phyloP scores from a whole-genome alignment of 192 early-diverging fungal species.

The Phlyctochytrium bullatum region DNA sequence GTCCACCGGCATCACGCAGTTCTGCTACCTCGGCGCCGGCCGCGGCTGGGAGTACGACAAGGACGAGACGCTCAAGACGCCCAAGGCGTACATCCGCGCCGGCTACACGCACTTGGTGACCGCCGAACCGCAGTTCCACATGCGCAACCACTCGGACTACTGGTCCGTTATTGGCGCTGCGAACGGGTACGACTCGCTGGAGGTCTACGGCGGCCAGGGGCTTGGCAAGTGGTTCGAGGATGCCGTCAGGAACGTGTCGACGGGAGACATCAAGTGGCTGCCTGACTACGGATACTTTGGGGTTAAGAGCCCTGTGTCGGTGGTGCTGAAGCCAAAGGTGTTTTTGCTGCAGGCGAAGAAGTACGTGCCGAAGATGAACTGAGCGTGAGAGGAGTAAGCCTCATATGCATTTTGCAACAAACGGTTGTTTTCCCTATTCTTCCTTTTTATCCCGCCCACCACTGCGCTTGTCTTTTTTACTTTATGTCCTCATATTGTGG shows the following conservation, averaged over 20 bases:
- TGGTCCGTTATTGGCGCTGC: neutral
- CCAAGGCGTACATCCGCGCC: slow-evolving; percentile 4
- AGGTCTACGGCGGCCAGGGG: slow-evolving; percentile 17
- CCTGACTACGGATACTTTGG: slow-evolving; percentile 11
- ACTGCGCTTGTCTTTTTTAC: too few relatives aligned
- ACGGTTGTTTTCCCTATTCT: too few relatives aligned
- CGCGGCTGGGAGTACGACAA: slow-evolving; percentile 22
- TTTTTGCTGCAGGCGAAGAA: slow-evolving; percentile 21
- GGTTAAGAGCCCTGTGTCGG: slow-evolving; percentile 18
- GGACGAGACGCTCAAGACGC: slow-evolving; percentile 11
- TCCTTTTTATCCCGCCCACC: too few relatives aligned
- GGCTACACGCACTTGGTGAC: slow-evolving; percentile 28
- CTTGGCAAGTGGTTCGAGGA: slow-evolving; percentile 11
- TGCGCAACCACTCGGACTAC: neutral
- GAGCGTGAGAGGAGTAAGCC: too few relatives aligned
- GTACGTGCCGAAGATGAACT: too few relatives aligned
- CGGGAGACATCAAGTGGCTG: slow-evolving; percentile 13
- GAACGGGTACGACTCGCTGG: slow-evolving; percentile 11
- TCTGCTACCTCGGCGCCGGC: slow-evolving; percentile 5
- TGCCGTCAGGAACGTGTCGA: slow-evolving; percentile 9
- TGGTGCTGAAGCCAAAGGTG: slow-evolving; percentile 21
- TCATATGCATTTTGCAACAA: too few relatives aligned
- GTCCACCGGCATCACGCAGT: slow-evolving; percentile 15
- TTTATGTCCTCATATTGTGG: too few relatives aligned
- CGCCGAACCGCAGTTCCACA: slow-evolving; percentile 16